Evolutionary conservation across 2,329 filamentous ascomycete species (phyloP).

Genomic region (Torrubiellomyces zombiae): DNA sequence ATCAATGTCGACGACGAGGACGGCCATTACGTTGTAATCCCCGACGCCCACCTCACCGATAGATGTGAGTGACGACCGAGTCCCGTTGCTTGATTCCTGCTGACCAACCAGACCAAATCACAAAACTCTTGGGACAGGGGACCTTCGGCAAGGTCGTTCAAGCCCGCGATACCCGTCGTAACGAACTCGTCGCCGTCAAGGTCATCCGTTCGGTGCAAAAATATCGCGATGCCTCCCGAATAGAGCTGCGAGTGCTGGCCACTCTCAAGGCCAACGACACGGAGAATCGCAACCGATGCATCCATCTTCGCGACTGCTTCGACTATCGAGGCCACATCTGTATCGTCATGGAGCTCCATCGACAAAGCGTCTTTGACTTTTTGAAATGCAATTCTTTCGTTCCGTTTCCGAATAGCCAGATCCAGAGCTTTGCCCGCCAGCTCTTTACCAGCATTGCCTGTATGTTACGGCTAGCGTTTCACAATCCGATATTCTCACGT

Average conservation of each 20-base stretch:
- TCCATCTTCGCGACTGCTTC: constrained; percentile 90
- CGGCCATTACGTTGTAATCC: constrained; percentile 86
- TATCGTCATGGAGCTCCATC: constrained; percentile 59
- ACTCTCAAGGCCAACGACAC: constrained; percentile 85
- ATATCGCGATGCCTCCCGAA: constrained; percentile 87
- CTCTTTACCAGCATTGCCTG: constrained; percentile 95
- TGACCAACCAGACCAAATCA: constrained; percentile 54
- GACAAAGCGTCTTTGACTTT: constrained; percentile 96
- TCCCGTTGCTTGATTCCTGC: no score
- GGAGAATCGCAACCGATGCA: constrained; percentile 87
- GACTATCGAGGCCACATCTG: constrained; percentile 96
- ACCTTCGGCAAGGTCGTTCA: constrained; percentile 99
- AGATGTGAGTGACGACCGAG: constrained; percentile 57
- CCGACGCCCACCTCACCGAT: constrained; percentile 71
- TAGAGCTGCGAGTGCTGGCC: constrained; percentile 82
- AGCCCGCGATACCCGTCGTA: constrained; percentile 62
- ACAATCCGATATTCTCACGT: no score
- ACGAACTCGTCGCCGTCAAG: constrained; percentile 79
- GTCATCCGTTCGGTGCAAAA: constrained; percentile 97
- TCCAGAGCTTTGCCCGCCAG: constrained; percentile 90
- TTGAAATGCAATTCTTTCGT: constrained; percentile 90
- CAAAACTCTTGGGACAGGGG: constrained; percentile 81
- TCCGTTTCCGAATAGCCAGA: constrained; percentile 94
- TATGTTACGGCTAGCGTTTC: constrained; percentile 37
- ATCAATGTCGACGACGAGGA: constrained; percentile 88